A percentile compares a stretch with the other conserved stretches of the same genome.
Conservation (phyloP, 441 rosid species). For the Omphalea diandra region DNA sequence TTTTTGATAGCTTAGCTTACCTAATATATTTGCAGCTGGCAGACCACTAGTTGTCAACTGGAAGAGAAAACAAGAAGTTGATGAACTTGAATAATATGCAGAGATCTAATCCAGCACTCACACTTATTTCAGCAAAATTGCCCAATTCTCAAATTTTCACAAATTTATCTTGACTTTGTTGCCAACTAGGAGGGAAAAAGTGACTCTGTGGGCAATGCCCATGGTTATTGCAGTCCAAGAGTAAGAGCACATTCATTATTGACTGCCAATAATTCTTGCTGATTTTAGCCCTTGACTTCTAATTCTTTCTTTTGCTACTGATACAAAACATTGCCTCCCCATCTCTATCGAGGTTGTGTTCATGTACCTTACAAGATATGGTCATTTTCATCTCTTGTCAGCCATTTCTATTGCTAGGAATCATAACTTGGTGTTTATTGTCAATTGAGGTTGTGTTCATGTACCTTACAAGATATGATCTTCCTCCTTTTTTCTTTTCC, state of each 20-base stretch:
- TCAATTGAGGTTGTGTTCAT: no score
- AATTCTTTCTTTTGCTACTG: neutral
- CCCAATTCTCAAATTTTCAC: neutral
- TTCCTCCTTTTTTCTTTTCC: no score
- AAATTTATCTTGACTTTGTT: neutral
- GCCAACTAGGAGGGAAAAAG: conserved; percentile 11
- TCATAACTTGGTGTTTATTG: neutral
- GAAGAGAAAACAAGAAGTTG: neutral
- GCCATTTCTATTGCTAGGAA: neutral
- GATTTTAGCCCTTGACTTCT: conserved; percentile 4
- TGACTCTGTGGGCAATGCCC: conserved; percentile 3
- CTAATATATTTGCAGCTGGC: conserved; percentile 13
- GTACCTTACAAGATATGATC: neutral
- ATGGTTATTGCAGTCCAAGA: conserved; percentile 2
- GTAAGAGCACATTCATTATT: neutral
- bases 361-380: neutral
- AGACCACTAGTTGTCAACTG: neutral
- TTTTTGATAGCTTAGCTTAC: neutral
- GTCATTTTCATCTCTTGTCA: conserved; percentile 9
- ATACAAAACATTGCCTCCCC: conserved; percentile 3
- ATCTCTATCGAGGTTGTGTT: neutral
- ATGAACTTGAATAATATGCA: neutral
- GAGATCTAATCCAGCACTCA: neutral
- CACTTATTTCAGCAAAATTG: no score
- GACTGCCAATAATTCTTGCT: conserved; percentile 1